Evolutionary conservation across 164 flowering plant genomes (phyloP).

Genomic region (Nymphaea thermarum): DNA sequence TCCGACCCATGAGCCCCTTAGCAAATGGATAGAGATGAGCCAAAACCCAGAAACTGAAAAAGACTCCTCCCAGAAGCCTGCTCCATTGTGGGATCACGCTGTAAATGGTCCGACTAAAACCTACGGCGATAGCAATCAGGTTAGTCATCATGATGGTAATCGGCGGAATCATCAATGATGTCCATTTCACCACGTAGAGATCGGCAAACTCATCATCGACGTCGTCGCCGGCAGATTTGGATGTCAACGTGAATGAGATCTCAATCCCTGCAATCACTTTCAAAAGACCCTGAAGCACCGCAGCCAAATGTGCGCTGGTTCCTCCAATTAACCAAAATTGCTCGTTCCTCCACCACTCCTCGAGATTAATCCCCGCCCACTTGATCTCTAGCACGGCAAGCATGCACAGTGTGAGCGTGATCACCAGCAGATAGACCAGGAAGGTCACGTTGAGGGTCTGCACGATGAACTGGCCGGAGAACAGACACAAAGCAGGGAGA

Average conservation of each 20-base stretch:
- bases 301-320: constrained; percentile 83
- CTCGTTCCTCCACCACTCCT: constrained; percentile 92
- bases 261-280: constrained; percentile 82
- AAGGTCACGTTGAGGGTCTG: constrained; percentile 48
- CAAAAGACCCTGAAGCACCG: constrained; percentile 76
- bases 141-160: constrained; percentile 59
- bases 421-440: constrained; percentile 55
- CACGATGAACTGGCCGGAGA: constrained; percentile 74
- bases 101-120: constrained; percentile 49
- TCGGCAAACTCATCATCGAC: constrained; percentile 65
- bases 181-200: constrained; percentile 68
- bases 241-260: constrained; percentile 73
- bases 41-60: constrained; percentile 88
- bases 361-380: constrained; percentile 70
- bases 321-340: constrained; percentile 94
- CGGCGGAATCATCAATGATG: constrained; percentile 73
- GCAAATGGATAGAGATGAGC: constrained; percentile 84
- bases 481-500: constrained; percentile 72
- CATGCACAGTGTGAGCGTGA: constrained; percentile 47
- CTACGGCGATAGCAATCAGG: constrained; percentile 66
- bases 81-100: constrained; percentile 69
- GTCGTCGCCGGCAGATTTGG: constrained; percentile 67
- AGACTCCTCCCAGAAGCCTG: constrained; percentile 62
- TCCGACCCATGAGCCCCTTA: constrained; percentile 81
- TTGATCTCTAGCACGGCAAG: constrained; percentile 77